Evolutionary conservation across 2,329 filamentous ascomycete species (phyloP).

Genomic region (Beauveria varroae): DNA sequence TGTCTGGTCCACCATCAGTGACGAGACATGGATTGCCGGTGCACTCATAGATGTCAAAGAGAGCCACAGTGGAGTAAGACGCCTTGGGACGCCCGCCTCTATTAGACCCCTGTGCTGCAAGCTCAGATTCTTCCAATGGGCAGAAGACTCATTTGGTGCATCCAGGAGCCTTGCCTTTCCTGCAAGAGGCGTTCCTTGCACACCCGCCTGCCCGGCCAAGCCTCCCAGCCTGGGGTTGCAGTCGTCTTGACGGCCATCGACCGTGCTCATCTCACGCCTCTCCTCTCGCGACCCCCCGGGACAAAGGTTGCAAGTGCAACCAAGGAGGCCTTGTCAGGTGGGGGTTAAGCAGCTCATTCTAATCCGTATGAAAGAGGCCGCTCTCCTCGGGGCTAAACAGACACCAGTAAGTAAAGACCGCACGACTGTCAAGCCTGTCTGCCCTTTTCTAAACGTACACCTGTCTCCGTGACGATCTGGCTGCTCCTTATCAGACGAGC

Average conservation of each 20-base stretch:
- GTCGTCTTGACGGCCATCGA: conserved; percentile 3
- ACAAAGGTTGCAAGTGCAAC: background rate
- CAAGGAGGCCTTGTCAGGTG: conserved; percentile 6
- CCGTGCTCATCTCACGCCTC: conserved; percentile 1
- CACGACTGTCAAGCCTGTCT: background rate
- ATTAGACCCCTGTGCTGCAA: conserved; percentile 1
- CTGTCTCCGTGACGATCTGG: background rate
- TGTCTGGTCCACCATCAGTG: background rate
- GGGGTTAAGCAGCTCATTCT: background rate
- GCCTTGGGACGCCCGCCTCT: background rate
- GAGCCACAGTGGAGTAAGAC: conserved; percentile 5
- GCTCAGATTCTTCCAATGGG: background rate
- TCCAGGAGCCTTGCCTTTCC: background rate
- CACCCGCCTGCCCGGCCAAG: background rate
- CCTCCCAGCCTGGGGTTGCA: background rate
- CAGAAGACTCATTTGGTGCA: background rate
- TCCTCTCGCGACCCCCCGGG: background rate
- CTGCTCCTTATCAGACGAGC: background rate
- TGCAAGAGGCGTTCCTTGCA: conserved; percentile 4
- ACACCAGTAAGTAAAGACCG: conserved; percentile 3
- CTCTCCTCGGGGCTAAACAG: background rate
- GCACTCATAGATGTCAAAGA: conserved; percentile 1
- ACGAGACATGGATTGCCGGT: conserved; percentile 1
- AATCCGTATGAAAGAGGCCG: background rate
- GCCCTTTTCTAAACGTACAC: background rate